Evolutionary conservation across 768 basidiomycete genomes (phyloP).

Genomic region (Suillus plorans): DNA sequence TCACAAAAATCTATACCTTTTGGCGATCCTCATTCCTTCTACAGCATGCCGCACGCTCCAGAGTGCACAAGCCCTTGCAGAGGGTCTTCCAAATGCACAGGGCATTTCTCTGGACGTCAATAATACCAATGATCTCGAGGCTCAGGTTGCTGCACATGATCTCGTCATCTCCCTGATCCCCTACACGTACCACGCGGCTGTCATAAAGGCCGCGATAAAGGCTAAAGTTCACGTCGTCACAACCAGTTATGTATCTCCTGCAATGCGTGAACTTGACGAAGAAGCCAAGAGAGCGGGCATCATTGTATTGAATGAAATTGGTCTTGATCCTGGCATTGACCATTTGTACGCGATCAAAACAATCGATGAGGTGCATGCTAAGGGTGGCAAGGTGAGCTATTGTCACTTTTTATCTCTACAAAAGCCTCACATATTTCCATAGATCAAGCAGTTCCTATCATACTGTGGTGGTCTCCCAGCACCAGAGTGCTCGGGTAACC

Average conservation of each 20-base stretch:
- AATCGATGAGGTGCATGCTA: conserved; percentile 89
- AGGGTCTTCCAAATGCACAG: conserved; percentile 65
- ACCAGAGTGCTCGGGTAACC: conserved; percentile 87
- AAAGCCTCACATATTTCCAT: neutral
- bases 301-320: conserved; percentile 96
- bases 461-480: conserved; percentile 97
- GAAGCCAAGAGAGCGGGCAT: conserved; percentile 86
- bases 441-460: conserved; percentile 90
- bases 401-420: neutral
- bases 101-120: conserved; percentile 83
- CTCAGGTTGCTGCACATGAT: conserved; percentile 81
- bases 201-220: conserved; percentile 85
- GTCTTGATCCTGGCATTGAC: conserved; percentile 94
- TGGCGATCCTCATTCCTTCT: neutral
- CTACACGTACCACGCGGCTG: conserved; percentile 84
- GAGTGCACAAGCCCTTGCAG: conserved; percentile 68
- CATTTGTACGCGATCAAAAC: conserved; percentile 94
- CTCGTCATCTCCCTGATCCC: conserved; percentile 97
- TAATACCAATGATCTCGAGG: conserved; percentile 69
- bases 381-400: conserved; percentile 81
- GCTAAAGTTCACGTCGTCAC: conserved; percentile 93
- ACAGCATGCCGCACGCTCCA: conserved; percentile 86
- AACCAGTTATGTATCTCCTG: conserved; percentile 91
- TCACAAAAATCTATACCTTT: conserved; percentile 4
- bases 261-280: conserved; percentile 83